Evolutionary conservation across 2,329 filamentous ascomycete species (phyloP), one percentile per base, ranked within the genome.

Genomic region (Knufia fluminis): DNA sequence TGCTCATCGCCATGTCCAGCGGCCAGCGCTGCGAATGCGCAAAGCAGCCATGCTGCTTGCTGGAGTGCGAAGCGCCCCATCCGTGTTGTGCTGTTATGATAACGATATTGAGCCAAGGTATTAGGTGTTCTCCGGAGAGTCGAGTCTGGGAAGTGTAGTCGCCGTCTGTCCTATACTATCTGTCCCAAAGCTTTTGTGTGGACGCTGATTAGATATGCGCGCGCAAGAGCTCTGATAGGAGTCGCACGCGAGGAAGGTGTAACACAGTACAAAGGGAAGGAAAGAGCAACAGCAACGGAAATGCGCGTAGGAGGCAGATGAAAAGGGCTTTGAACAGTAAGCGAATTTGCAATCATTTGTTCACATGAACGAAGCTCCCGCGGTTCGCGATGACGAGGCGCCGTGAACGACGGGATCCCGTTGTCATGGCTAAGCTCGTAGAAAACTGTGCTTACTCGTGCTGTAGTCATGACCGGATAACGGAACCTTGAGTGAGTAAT

Each of bases 41-140:
- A 58, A 23, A 52, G 57, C 55, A 60, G 56, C 52, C 45, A 51
- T 46, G 53, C 55, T 55, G 58, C 57, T 38, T 52, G 24, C 12
- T 50, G 39, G 24, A 24, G 32, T 52, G 49, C 54, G 41, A 52
- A 50, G 19, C 36, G 35, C 33, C 45, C 44, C 56, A 59, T 59
- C 28, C 52, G 51, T n/a, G 16, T 4, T 16, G 19, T 28, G 39
- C 16, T 33, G 28, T n/a, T 9, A 10, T 20, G 20, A 22, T 31
- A 31, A 16, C 2, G 45, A 40, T 17, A 35, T 16, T 7, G 7
- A 22, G 28, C 14, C 7, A 31, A 31, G 28, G n/a, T n/a, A n/a
- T n/a, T n/a, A n/a, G n/a, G n/a, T n/a, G n/a, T n/a, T n/a, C n/a
- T n/a, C n/a, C n/a, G n/a, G n/a, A n/a, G n/a, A n/a, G n/a, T n/a